Percentiles rank a stretch among this genome's conserved stretches.
phyloP scores from a whole-genome alignment of 2,329 filamentous ascomycete genomes.

The Beauveria brongniartii region DNA sequence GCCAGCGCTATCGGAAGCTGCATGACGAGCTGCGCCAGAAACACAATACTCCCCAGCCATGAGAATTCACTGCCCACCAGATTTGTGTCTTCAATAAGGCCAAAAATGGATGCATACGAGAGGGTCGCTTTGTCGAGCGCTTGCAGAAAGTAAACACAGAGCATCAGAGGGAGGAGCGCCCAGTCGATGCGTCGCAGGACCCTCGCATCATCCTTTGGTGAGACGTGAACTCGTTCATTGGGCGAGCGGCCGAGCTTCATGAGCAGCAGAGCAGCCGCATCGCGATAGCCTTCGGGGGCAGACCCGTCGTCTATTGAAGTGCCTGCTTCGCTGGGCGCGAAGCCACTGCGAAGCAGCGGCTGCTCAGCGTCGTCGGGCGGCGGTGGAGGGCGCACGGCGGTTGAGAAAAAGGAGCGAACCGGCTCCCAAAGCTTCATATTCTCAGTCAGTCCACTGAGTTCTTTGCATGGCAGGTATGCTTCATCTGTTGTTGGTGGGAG shows the following conservation, averaged over 20 bases:
- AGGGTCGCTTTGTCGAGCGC: constrained; percentile 55
- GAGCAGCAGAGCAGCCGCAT: constrained; percentile 38
- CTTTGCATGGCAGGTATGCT: background rate
- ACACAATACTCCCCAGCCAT: constrained; percentile 54
- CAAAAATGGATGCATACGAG: constrained; percentile 55
- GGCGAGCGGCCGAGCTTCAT: constrained; percentile 30
- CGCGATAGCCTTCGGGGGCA: constrained; percentile 20
- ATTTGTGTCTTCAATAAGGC: constrained; percentile 48
- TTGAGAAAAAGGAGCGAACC: background rate
- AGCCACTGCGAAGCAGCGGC: constrained; percentile 50
- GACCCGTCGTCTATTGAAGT: background rate
- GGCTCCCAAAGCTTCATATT: background rate
- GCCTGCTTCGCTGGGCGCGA: constrained; percentile 32
- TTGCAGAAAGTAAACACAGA: constrained; percentile 56
- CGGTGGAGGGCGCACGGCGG: background rate
- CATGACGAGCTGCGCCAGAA: constrained; percentile 50
- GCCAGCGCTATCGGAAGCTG: constrained; percentile 48
- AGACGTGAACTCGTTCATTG: constrained; percentile 24
- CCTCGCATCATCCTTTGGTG: constrained; percentile 26
- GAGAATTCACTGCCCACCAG: constrained; percentile 50
- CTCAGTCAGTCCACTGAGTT: background rate
- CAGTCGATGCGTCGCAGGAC: constrained; percentile 32
- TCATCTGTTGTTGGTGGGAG: background rate
- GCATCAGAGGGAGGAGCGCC: constrained; percentile 36
- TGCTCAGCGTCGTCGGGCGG: constrained; percentile 32